A percentile compares a stretch with the other conserved stretches of the same genome.
Evolutionary conservation across 331 rosid genomes (phyloP).

Genomic region (Prunus yedoensis): DNA sequence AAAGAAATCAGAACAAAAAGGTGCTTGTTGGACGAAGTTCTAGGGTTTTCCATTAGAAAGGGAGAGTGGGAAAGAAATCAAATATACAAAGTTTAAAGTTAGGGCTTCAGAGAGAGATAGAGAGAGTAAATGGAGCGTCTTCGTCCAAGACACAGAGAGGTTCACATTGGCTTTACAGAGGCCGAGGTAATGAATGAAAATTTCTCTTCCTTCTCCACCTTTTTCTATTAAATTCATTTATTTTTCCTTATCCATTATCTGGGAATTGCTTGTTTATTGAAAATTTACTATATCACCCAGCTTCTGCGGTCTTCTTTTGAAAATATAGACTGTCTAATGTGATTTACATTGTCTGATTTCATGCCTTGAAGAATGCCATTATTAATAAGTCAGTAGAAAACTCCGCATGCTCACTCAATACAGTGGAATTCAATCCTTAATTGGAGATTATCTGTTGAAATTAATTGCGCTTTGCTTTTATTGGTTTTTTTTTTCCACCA

Average conservation of each 20-base stretch:
- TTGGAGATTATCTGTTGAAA: background rate
- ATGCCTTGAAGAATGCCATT: background rate
- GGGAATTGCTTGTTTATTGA: background rate
- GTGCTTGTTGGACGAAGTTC: background rate
- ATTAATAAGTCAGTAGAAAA: background rate
- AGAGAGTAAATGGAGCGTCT: conserved; percentile 63
- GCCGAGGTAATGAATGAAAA: conserved; percentile 58
- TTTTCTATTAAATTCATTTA: background rate
- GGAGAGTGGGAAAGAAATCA: background rate
- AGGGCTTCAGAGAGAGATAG: conserved; percentile 2
- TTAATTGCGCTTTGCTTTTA: background rate
- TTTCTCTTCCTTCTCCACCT: background rate
- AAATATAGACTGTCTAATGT: background rate
- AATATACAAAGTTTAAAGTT: background rate
- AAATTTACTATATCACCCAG: background rate
- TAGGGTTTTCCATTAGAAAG: conserved; percentile 14
- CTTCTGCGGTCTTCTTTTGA: background rate
- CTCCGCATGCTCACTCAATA: background rate
- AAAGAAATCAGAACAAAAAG: background rate
- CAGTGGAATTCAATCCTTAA: background rate
- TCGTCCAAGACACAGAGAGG: conserved; percentile 69
- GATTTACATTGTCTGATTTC: background rate
- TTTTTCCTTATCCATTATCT: background rate
- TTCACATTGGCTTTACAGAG: conserved; percentile 69
- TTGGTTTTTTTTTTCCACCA: background rate